phyloP scores from a whole-genome alignment of 768 basidiomycete species.

The Mycena belliarum region DNA sequence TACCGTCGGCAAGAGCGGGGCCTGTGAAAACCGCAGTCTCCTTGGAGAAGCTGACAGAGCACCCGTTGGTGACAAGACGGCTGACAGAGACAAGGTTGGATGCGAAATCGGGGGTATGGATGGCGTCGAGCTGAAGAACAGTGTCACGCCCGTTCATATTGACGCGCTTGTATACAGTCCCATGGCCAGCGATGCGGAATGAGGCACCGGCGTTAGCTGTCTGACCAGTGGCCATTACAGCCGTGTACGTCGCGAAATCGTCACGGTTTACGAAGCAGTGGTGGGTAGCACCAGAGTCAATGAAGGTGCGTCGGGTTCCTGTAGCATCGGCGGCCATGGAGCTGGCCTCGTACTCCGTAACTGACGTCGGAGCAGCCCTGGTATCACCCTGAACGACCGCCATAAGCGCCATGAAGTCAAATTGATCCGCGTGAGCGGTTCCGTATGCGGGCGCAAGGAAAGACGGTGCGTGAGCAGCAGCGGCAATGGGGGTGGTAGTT shows the following conservation, averaged over 20 bases:
- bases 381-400: no score
- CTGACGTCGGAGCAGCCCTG: no score
- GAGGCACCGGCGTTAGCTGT: neutral
- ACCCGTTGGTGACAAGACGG: neutral
- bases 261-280: constrained; percentile 10
- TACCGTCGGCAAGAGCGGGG: neutral
- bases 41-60: neutral
- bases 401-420: neutral
- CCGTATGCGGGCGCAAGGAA: no score
- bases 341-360: no score
- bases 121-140: neutral
- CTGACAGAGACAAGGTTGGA: neutral
- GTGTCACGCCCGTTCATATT: neutral
- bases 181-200: constrained; percentile 7
- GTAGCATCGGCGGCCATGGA: no score
- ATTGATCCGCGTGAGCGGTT: neutral
- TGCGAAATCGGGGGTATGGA: neutral
- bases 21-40: neutral
- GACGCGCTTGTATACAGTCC: neutral
- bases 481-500: no score
- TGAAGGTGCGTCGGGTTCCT: neutral
- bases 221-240: neutral
- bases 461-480: neutral
- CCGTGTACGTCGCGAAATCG: constrained; percentile 4
- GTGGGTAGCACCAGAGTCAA: constrained; percentile 15